Evolutionary conservation across 2,329 filamentous ascomycete genomes (phyloP).

Genomic region (Calonectria montana): DNA sequence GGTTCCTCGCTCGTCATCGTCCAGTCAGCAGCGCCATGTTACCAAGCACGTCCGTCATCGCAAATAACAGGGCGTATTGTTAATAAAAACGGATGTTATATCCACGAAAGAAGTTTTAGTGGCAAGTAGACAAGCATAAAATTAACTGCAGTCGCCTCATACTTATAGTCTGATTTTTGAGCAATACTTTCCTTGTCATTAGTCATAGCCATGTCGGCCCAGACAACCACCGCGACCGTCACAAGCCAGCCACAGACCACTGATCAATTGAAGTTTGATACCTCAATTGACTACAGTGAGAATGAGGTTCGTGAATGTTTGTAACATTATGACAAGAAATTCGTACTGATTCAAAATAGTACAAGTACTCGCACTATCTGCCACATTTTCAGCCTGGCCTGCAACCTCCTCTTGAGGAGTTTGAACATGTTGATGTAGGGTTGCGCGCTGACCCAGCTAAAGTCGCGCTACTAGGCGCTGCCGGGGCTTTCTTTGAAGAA

Average conservation of each 20-base stretch:
- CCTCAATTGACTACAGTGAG: constrained; percentile 6
- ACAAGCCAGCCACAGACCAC: background rate
- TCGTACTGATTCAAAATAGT: background rate
- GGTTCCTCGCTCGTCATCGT: constrained; percentile 5
- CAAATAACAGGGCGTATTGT: background rate
- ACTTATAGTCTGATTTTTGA: background rate
- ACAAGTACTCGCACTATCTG: constrained; percentile 26
- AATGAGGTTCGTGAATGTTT: background rate
- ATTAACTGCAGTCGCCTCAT: background rate
- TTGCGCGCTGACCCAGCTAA: constrained; percentile 46
- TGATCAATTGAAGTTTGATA: constrained; percentile 5
- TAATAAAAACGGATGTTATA: background rate
- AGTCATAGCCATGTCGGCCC: background rate
- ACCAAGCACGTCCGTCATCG: background rate
- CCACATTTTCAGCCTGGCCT: constrained; percentile 20
- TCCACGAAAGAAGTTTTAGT: background rate
- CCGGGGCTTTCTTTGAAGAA: constrained; percentile 27
- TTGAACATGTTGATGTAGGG: constrained; percentile 37
- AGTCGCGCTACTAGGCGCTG: constrained; percentile 38
- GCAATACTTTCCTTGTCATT: background rate
- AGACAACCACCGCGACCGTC: background rate
- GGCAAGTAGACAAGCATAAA: background rate
- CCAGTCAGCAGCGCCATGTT: background rate
- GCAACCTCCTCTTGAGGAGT: constrained; percentile 20
- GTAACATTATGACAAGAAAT: background rate